Evolutionary conservation across 2,329 filamentous ascomycete genomes (phyloP), one percentile per base, ranked within the genome.

Genomic region (Didymella exigua): DNA sequence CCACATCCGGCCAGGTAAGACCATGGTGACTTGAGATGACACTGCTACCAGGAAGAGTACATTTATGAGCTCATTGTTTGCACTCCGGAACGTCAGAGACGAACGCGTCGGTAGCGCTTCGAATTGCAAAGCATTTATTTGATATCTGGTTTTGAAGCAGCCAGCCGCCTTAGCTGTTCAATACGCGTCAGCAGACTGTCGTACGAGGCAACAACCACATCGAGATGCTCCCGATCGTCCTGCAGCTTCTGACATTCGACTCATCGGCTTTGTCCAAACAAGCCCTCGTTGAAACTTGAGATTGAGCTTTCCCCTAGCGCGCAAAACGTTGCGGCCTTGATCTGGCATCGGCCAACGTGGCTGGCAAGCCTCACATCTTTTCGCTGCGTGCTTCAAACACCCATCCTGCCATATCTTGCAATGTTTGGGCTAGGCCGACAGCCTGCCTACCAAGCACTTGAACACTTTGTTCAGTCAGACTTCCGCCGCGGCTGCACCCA

Each of bases 1-100:
- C 31, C 58, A 53, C 61, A 61, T 65, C 64, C 64, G 64, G 51
- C 26, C 58, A 56, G 54, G 48, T 55, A 42, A 48, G 42, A 43
- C 50, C 50, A 49, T 34, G 23, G 30, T 53, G 23, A 54, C 41
- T 30, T 34, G 49, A 34, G 26, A 14, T 42, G 45, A 43, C 30
- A 27, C n/a, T 21, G 18, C 18, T 10, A 5, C 36, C 8, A 29
- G 10, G 21, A 26, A 38, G 31, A 26, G n/a, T 14, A 27, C 8
- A 14, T 27, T 14, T 33, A 47, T 53, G 31, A 42, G 43, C 49
- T 47, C 42, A 41, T 52, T 7, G 23, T 16, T 2, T 1, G 11
- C 18, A 34, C 16, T 52, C 34, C 16, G 14, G 18, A 41, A 23
- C 42, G 27, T 27, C 27, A 27, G 9, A 31, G 29, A 21, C 13